Evolutionary conservation across 306 rosid species (phyloP).

Genomic region (Oemleria cerasiformis): DNA sequence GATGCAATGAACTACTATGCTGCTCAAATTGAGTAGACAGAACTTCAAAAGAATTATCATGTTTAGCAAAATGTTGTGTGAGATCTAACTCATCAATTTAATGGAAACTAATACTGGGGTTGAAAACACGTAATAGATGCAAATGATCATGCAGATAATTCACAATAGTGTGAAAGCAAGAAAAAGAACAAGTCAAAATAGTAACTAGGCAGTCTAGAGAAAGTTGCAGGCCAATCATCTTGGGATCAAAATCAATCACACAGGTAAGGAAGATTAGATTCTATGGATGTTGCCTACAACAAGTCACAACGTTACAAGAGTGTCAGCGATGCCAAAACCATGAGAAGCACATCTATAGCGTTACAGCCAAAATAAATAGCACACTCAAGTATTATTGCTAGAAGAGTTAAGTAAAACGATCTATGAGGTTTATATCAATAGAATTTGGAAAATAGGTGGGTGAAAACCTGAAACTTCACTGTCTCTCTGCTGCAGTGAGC

Average conservation of each 20-base stretch:
- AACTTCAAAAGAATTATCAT: neutral
- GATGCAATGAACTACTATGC: neutral
- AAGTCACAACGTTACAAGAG: neutral
- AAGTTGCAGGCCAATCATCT: neutral
- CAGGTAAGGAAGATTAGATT: neutral
- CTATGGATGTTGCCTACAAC: neutral
- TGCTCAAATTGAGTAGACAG: neutral
- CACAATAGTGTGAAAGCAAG: neutral
- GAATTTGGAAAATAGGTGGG: slow-evolving; percentile 5
- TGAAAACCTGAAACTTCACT: slow-evolving; percentile 57
- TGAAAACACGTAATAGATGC: neutral
- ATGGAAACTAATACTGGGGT: neutral
- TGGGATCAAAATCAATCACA: neutral
- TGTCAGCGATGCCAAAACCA: neutral
- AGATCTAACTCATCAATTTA: neutral
- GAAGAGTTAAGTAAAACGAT: too few relatives aligned
- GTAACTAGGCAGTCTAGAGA: neutral
- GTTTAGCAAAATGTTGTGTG: neutral
- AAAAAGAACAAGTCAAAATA: too few relatives aligned
- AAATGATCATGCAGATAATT: neutral
- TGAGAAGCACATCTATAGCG: neutral
- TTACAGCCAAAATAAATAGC: neutral
- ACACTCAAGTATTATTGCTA: neutral
- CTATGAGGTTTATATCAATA: neutral
- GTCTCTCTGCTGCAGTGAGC: slow-evolving; percentile 62